Evolutionary conservation across 2,329 filamentous ascomycete species (phyloP).

Genomic region (Ustulina deusta): DNA sequence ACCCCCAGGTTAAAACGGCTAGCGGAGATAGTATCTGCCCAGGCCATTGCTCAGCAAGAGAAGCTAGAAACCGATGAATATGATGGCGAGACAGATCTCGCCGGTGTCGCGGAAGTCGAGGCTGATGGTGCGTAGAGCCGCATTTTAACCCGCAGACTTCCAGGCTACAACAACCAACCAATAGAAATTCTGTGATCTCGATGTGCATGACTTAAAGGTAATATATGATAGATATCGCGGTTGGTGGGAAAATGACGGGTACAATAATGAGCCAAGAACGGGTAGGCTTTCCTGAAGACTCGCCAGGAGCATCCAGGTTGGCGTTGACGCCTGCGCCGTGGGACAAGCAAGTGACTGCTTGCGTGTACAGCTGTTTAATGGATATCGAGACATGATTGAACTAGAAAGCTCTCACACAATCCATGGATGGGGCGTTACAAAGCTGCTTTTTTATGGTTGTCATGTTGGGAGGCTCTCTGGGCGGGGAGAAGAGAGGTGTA

Average conservation of each 20-base stretch:
- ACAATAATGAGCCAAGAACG: slow-evolving; percentile 35
- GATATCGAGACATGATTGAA: slow-evolving; percentile 51
- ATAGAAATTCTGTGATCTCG: slow-evolving; percentile 40
- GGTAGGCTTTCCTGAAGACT: slow-evolving; percentile 21
- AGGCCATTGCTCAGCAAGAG: slow-evolving; percentile 95
- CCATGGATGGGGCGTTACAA: slow-evolving; percentile 44
- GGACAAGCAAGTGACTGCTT: slow-evolving; percentile 37
- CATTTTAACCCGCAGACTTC: slow-evolving; percentile 40
- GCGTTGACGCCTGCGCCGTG: slow-evolving; percentile 26
- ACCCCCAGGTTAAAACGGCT: slow-evolving; percentile 93
- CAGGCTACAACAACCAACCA: slow-evolving; percentile 38
- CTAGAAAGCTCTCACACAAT: slow-evolving; percentile 46
- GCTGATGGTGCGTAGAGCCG: slow-evolving; percentile 52
- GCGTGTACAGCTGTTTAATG: slow-evolving; percentile 45
- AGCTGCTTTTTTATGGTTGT: slow-evolving; percentile 32
- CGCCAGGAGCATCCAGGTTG: slow-evolving; percentile 23
- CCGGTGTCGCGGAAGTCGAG: slow-evolving; percentile 53
- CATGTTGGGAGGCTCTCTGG: slow-evolving; percentile 26
- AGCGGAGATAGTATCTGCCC: slow-evolving; percentile 97
- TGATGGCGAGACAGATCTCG: slow-evolving; percentile 59
- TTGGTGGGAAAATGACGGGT: slow-evolving; percentile 31
- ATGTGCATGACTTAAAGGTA: slow-evolving; percentile 35
- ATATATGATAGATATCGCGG: slow-evolving; percentile 42
- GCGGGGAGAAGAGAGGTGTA: slow-evolving; percentile 29
- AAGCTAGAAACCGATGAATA: slow-evolving; percentile 68